Conservation (phyloP, 352 stramenopile species). For the Pseudoperonospora humuli region DNA sequence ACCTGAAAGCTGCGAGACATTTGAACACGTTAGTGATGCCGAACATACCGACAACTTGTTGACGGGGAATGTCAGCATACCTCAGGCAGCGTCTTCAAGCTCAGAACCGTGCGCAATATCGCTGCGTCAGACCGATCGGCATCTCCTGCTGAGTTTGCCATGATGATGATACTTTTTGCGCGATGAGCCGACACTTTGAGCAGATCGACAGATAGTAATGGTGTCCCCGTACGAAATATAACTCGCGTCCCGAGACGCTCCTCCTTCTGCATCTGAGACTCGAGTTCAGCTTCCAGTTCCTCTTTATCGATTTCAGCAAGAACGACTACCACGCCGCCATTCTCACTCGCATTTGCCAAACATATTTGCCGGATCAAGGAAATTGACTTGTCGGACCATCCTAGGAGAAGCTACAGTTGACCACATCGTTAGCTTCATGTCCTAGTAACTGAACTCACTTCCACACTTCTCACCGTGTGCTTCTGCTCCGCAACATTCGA, state of each 20-base stretch:
- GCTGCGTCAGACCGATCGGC: constrained; percentile 76
- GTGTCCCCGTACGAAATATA: constrained; percentile 81
- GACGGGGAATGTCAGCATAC: constrained; percentile 8
- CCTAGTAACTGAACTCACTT: too few species aligned
- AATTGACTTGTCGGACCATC: constrained; percentile 84
- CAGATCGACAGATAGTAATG: constrained; percentile 70
- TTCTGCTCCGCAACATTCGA: too few species aligned
- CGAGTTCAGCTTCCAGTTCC: constrained; percentile 59
- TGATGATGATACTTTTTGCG: constrained; percentile 76
- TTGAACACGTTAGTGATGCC: neutral
- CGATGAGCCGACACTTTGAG: constrained; percentile 71
- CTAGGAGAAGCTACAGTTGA: constrained; percentile 83
- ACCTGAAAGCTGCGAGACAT: constrained; percentile 42
- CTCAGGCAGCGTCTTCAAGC: constrained; percentile 65
- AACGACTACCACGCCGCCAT: constrained; percentile 72
- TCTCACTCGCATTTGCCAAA: constrained; percentile 81
- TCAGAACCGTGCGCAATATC: constrained; percentile 70
- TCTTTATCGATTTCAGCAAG: constrained; percentile 73
- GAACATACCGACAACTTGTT: neutral
- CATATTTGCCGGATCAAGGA: constrained; percentile 82
- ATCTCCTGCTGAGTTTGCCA: constrained; percentile 62
- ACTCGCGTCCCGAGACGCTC: constrained; percentile 64
- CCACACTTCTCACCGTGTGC: too few species aligned
- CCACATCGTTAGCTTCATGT: too few species aligned
- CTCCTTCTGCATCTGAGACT: constrained; percentile 46